These are phyloP conservation scores for Globisporangium paddicum DNA, from an alignment of 352 stramenopile genomes.

Conservation along the genomic window DNA sequence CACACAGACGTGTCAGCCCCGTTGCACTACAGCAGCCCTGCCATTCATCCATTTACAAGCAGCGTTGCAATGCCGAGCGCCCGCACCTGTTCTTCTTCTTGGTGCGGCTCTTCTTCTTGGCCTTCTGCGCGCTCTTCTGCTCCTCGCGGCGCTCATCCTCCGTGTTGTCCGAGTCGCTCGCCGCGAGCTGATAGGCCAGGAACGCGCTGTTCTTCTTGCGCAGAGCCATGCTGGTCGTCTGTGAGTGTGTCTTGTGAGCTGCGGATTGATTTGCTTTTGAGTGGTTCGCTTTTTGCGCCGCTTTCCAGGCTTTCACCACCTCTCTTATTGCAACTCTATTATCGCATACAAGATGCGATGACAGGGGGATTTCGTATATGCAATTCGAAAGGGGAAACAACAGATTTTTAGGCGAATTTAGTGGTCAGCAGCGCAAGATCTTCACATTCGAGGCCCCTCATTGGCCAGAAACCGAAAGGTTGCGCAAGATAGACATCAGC, in stretches of 20 bases:
- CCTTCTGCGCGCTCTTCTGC: constrained; percentile 56
- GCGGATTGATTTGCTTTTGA: background rate
- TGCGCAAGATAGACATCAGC: too few species aligned
- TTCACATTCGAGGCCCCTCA: too few species aligned
- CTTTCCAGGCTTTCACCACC: background rate
- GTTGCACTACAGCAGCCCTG: background rate
- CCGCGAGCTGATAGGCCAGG: constrained; percentile 45
- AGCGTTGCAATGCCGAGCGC: background rate
- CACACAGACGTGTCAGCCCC: background rate
- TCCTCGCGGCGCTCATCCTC: constrained; percentile 48
- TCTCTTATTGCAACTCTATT: background rate
- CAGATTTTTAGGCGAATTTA: too few species aligned
- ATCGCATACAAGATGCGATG: background rate
- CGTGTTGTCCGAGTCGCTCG: constrained; percentile 46
- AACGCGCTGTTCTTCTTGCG: constrained; percentile 68
- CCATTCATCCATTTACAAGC: too few species aligned
- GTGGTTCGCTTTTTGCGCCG: background rate
- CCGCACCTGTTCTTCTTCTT: constrained; percentile 72
- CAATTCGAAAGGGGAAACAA: background rate
- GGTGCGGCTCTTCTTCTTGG: constrained; percentile 66
- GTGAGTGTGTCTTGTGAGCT: background rate
- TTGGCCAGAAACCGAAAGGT: too few species aligned
- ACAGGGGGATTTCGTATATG: background rate
- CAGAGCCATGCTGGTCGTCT: constrained; percentile 5
- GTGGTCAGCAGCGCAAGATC: too few species aligned